Base-by-base conservation (phyloP, 371 early-diverging fungal species). In the Gilbertella persicaria region DNA sequence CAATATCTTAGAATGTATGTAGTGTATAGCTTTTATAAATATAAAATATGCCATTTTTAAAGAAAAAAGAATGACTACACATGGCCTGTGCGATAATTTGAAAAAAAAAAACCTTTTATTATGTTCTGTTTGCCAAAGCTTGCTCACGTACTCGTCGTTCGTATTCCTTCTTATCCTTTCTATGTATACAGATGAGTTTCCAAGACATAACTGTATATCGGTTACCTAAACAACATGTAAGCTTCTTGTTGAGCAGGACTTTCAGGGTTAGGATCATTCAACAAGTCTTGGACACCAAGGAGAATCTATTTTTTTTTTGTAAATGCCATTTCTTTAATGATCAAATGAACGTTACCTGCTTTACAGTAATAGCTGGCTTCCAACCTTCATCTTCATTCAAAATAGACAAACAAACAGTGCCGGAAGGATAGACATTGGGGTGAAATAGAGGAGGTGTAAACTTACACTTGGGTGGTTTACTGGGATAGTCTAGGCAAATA, bases 371-470 rank as follows among this genome's bases (percentile, higher is more conserved):
- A 9, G 97, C 92, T 10, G 99, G 99, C 67, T 97, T 95, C 97
- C 98, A 98, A 49, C 88, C 97, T 58, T 97, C 89, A 23, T 96
- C 96, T 55, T 94, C 97, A 58, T 96, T 94, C 52, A 99, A 67
- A 60, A 99, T 99, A n/a, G 96, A 96, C 37, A 99, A 76, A 58
- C 99, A 99, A 9, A 99, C 95, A 0, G 98, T 98, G 30, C 99
- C 99, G 13, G 95, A 96, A 12, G 97, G 96, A 70, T 98, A 99
- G 17, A 99, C 91, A 67, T 99, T 99, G 8, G 99, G 99, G 70
- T 99, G 99, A 76, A 96, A 99, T 42, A 99, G 79, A n/a, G 91
- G 85, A 9, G 95, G 92, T 2, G 79, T 79, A 58, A 97, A 97
- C 77, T 88, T 76, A 84, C 92, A 91, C 69, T 92, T 93, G 40